A percentile compares a stretch with the other conserved stretches of the same genome.
Evolutionary conservation across 1,139 yeast genomes (phyloP).

Genomic region (Lodderomyces beijingensis): DNA sequence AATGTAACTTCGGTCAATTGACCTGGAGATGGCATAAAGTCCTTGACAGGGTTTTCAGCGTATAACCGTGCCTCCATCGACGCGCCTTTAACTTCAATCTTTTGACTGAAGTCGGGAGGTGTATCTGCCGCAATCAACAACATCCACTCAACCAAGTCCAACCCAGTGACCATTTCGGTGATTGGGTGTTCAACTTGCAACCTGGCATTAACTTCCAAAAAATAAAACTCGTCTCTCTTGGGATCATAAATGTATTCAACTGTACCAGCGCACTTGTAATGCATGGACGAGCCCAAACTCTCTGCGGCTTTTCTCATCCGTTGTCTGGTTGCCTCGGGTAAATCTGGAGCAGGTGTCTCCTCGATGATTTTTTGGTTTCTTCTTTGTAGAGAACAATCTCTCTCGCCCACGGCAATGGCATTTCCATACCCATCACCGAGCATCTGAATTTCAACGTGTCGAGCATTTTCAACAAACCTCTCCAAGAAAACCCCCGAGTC

Average conservation of each 20-base stretch:
- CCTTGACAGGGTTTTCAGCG: slow-evolving; percentile 95
- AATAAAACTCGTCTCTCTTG: slow-evolving; percentile 80
- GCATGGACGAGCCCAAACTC: slow-evolving; percentile 71
- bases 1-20: slow-evolving; percentile 79
- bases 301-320: slow-evolving; percentile 83
- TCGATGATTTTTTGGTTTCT: slow-evolving; percentile 95
- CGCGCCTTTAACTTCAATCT: slow-evolving; percentile 68
- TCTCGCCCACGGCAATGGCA: slow-evolving; percentile 91
- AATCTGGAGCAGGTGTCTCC: slow-evolving; percentile 95
- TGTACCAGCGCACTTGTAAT: slow-evolving; percentile 95
- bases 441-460: slow-evolving; percentile 96
- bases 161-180: slow-evolving; percentile 91
- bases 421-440: slow-evolving; percentile 93
- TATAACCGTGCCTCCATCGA: slow-evolving; percentile 95
- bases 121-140: slow-evolving; percentile 82
- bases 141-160: slow-evolving; percentile 98
- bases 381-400: slow-evolving; percentile 96
- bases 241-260: slow-evolving; percentile 93
- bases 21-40: slow-evolving; percentile 94
- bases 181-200: slow-evolving; percentile 97
- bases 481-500: slow-evolving; percentile 94
- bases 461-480: slow-evolving; percentile 86
- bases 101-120: slow-evolving; percentile 69
- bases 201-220: slow-evolving; percentile 93
- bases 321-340: slow-evolving; percentile 72